Base-by-base conservation (phyloP, 805 yeast genomes). In the Isabelozyma heimii region DNA sequence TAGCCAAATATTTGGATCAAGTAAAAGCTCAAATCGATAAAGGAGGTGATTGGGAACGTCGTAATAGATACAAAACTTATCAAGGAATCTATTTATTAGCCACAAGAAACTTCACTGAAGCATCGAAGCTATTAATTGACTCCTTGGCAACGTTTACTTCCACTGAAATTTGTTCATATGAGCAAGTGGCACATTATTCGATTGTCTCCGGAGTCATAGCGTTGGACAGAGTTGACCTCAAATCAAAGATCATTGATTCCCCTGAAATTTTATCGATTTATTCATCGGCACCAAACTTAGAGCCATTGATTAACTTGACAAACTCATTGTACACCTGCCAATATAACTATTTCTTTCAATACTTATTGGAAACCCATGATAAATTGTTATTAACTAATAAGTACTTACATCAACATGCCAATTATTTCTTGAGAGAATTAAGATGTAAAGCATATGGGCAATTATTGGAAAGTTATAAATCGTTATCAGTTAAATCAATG, bases 31-130 rank as follows among this genome's bases (percentile, higher is more conserved):
- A 89, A 65, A 90, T 94, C 60, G 98, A 92, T 60, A 88, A 90
- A 61, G 99, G 98, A 48, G 99, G 99, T 53, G 99, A 94, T 67
- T 94, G 99, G 99, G 99, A 94, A 72, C 88, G 99, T 69, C 84
- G 97, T 62, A 94, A 94, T 72, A 76, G 97, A 57, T 90, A 82
- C 76, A 94, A 94, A 74, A 89, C 97, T 5, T 94, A 94, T 69
- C 71, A 81, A 50, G 99, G 99, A 17, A 77, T 94, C 44, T 89
- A 89, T 65, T 73, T 81, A 37, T 72, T 94, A 80, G 86, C 97
- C 7, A 84, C 91, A 27, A 83, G 99, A 62, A 84, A 89, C 59
- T 94, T 94, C 61, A 75, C 74, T 39, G 95, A 89, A 57, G 97
- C 98, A 2, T 83, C 97, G 2, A 82, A 82, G 46, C 73, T 92